A percentile compares a stretch with the other conserved stretches of the same genome.
These are phyloP conservation scores for Magnolia sinica DNA, from an alignment of 164 flowering plant genomes.

Conservation along the genomic window DNA sequence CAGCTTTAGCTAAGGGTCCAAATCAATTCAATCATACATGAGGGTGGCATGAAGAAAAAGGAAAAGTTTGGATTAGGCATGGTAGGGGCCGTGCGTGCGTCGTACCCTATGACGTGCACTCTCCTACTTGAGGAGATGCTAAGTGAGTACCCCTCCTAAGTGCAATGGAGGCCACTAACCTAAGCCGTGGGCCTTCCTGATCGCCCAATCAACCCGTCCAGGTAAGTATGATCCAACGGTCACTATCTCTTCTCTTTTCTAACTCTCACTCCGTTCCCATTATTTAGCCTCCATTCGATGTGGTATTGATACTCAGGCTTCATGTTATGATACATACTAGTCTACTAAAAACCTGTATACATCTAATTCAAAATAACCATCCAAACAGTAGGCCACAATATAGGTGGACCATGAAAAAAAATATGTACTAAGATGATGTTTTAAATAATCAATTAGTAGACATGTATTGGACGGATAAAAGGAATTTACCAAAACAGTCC, in stretches of 20 bases:
- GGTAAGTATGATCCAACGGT: slow-evolving; percentile 10
- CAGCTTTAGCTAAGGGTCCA: too few species aligned
- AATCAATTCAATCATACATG: too few species aligned
- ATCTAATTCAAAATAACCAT: too few species aligned
- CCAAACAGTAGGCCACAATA: too few species aligned
- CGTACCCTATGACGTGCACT: slow-evolving; percentile 6
- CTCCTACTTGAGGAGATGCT: slow-evolving; percentile 11
- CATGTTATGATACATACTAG: neutral
- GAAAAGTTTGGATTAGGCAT: neutral
- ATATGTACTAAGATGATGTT: too few species aligned
- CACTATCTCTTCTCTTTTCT: neutral
- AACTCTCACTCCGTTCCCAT: neutral
- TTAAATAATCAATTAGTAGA: too few species aligned
- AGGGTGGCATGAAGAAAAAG: too few species aligned
- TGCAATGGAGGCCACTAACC: slow-evolving; percentile 23
- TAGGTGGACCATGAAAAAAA: too few species aligned
- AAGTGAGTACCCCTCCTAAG: slow-evolving; percentile 10
- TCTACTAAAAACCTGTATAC: neutral
- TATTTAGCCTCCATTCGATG: neutral
- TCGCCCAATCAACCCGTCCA: slow-evolving; percentile 29
- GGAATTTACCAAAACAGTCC: too few species aligned
- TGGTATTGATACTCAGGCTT: neutral
- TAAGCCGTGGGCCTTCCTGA: slow-evolving; percentile 25
- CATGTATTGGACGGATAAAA: too few species aligned
- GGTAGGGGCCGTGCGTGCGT: neutral